Evolutionary conservation across 805 yeast species (phyloP).

Genomic region (Lipomyces kockii): DNA sequence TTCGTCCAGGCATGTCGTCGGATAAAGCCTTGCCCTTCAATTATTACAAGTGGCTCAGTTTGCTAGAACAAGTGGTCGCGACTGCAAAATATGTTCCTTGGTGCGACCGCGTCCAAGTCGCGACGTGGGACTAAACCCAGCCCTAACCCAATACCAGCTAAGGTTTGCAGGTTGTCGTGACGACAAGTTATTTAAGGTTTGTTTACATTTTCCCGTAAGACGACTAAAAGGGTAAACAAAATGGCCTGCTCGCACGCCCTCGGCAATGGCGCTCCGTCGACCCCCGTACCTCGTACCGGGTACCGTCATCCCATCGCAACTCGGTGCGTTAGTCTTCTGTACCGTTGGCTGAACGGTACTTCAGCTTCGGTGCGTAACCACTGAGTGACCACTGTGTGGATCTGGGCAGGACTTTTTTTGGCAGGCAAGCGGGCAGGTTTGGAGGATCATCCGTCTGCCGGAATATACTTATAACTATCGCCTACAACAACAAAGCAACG

Average conservation of each 20-base stretch:
- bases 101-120: not conserved
- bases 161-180: conserved; percentile 9
- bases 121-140: not conserved
- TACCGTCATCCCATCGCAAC: not conserved
- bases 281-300: not conserved
- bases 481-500: no score
- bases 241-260: not conserved
- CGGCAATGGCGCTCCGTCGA: not conserved
- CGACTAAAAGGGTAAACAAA: not conserved
- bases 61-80: not conserved
- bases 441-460: no score
- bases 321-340: not conserved
- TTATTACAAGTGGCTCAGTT: not conserved
- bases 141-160: not conserved
- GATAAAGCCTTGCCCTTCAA: not conserved
- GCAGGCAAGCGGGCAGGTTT: no score
- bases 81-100: no score
- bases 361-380: not conserved
- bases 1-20: conserved; percentile 1
- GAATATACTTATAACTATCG: no score
- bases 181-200: conserved; percentile 7
- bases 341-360: not conserved
- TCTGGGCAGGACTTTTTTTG: not conserved
- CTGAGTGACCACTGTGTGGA: not conserved
- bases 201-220: conserved; percentile 12